Base-by-base conservation (phyloP, 208 protist genomes). In the Kentomonas sorsogonicus region DNA sequence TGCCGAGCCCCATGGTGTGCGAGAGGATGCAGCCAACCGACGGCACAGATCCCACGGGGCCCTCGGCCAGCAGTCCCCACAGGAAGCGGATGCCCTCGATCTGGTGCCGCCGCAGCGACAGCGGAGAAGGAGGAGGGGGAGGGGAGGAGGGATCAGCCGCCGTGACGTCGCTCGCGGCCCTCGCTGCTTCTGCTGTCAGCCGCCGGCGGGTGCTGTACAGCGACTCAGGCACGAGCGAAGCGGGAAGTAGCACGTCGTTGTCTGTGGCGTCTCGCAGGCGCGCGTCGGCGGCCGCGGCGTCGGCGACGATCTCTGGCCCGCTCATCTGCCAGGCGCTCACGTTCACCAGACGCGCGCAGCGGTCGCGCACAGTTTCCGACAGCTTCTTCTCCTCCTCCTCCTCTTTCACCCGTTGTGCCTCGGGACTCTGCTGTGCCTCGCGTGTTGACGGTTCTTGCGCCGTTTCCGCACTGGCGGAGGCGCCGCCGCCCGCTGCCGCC, bases 1-100 rank as follows among this genome's bases (percentile, higher is more conserved):
- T 94, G 25, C 88, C 88, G 6, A 94, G 82, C 20, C 88, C 88
- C 88, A 94, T 94, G 0, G 88, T 89, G 72, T 94, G 88, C 0
- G 88, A 81, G 4, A 94, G 70, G 41, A 94, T 86, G 61, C 76
- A 81, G 22, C 88, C 88, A 18, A 90, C 79, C 3, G 84, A 69
- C 1, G 84, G 88, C 25, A 94, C 88, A 53, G 69, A 52, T 0
- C 82, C 81, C 4, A 81, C 79, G 33, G 88, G 84, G 1, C 77
- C 76, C 29, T 94, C 83, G 7, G 66, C 77, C 10, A 94, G 72
- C 25, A 79, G 58, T 48, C 69, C 80, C 82, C 84, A 94, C 43
- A 94, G 53, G 47, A 91, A 94, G 29, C 88, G 88, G 41, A 94
- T 90, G 9, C 88, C 88, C 7, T 84, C 66, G 5, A 94, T 34